Percentiles rank a stretch among this genome's conserved stretches.
Evolutionary conservation across 2,329 filamentous ascomycete genomes (phyloP).

Genomic region (Pseudocercospora vitis): DNA sequence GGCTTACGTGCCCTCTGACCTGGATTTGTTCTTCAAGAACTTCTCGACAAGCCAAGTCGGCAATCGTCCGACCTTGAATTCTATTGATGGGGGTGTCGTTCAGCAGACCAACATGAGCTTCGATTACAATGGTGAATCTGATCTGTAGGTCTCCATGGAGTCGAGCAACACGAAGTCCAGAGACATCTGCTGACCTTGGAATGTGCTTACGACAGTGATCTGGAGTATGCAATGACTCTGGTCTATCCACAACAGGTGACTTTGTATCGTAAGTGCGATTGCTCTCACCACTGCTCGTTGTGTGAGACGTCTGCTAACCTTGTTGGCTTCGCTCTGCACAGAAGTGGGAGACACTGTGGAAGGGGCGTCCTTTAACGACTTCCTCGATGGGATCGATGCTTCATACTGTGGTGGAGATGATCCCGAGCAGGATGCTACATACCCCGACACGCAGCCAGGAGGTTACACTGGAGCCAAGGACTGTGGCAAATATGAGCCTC

Average conservation of each 20-base stretch:
- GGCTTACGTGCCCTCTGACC: conserved; percentile 47
- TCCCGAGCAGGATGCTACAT: conserved; percentile 45
- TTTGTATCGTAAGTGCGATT: no score
- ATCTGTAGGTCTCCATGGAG: no score
- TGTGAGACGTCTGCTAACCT: no score
- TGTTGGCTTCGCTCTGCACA: no score
- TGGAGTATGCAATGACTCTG: conserved; percentile 56
- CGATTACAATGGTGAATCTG: conserved; percentile 49
- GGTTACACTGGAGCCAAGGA: conserved; percentile 45
- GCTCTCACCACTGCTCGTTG: no score
- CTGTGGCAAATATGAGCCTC: conserved; percentile 48
- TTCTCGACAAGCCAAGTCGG: conserved; percentile 37
- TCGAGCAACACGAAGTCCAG: no score
- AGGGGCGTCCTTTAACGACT: conserved; percentile 39
- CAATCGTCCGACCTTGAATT: conserved; percentile 35
- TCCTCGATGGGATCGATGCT: conserved; percentile 50
- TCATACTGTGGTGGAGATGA: conserved; percentile 41
- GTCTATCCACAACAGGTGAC: conserved; percentile 51
- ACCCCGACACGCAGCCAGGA: conserved; percentile 44
- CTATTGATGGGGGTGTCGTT: conserved; percentile 39
- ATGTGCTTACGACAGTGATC: no score
- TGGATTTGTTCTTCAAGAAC: conserved; percentile 41
- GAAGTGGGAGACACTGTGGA: conserved; percentile 41
- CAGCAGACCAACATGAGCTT: conserved; percentile 43
- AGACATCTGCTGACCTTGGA: no score